Evolutionary conservation across 176 grass and related monocot genomes (phyloP).

Genomic region (Cenchrus americanus): DNA sequence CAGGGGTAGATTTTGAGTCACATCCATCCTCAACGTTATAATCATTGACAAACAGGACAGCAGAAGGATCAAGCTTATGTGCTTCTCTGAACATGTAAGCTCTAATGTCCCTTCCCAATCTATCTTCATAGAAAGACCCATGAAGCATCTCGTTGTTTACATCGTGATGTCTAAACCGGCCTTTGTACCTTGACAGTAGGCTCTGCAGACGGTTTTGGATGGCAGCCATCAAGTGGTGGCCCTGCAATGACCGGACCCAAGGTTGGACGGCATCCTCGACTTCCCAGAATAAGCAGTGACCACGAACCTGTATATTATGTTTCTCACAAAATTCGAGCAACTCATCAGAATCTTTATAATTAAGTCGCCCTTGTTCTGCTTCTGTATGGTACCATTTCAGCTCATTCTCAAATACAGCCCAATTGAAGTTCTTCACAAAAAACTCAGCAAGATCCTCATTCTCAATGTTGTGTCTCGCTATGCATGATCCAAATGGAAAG

Average conservation of each 20-base stretch:
- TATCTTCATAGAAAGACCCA: conserved; percentile 96
- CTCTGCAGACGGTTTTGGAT: conserved; percentile 74
- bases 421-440: conserved; percentile 96
- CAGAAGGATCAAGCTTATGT: conserved; percentile 82
- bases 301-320: conserved; percentile 79
- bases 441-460: conserved; percentile 92
- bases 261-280: conserved; percentile 81
- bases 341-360: conserved; percentile 96
- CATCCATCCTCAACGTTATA: conserved; percentile 98
- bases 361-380: conserved; percentile 70
- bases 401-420: conserved; percentile 98
- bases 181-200: conserved; percentile 79
- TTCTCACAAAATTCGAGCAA: conserved; percentile 80
- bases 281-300: conserved; percentile 98
- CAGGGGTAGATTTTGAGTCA: conserved; percentile 83
- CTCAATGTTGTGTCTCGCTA: conserved; percentile 81
- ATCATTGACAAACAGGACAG: conserved; percentile 92
- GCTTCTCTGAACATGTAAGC: conserved; percentile 95
- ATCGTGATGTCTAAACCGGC: conserved; percentile 90
- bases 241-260: conserved; percentile 79
- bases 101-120: conserved; percentile 85
- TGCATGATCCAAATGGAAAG: conserved; percentile 95
- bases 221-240: conserved; percentile 69
- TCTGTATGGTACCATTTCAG: conserved; percentile 98
- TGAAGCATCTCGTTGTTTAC: conserved; percentile 99